phyloP scores from a whole-genome alignment of 1,139 yeast species.

The Debaryomyces udenii region DNA sequence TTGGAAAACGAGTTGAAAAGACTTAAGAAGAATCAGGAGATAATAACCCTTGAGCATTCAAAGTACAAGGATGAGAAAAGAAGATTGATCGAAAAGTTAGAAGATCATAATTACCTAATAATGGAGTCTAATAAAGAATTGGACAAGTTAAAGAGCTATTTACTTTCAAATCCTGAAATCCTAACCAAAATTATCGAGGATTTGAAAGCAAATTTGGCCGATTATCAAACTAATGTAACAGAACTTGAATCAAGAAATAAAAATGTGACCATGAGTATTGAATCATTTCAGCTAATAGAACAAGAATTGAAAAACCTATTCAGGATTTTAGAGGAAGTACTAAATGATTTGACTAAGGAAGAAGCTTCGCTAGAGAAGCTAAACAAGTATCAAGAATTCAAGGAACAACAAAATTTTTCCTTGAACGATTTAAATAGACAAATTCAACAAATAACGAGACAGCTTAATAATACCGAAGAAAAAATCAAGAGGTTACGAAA shows the following conservation, averaged over 20 bases:
- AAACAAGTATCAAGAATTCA: conserved; percentile 46
- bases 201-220: conserved; percentile 50
- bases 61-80: conserved; percentile 67
- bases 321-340: conserved; percentile 60
- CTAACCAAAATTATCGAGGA: conserved; percentile 59
- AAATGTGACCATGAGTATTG: conserved; percentile 57
- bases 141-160: conserved; percentile 61
- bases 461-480: conserved; percentile 55
- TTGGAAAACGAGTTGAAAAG: conserved; percentile 66
- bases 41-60: conserved; percentile 64
- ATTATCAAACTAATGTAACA: conserved; percentile 43
- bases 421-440: conserved; percentile 54
- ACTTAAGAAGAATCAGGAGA: conserved; percentile 66
- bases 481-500: conserved; percentile 53
- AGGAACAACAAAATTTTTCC: conserved; percentile 48
- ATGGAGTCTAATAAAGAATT: conserved; percentile 61
- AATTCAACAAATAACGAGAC: conserved; percentile 53
- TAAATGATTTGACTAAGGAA: conserved; percentile 51
- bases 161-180: conserved; percentile 63
- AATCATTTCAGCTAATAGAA: conserved; percentile 59
- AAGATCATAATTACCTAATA: conserved; percentile 55
- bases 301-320: conserved; percentile 56
- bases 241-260: conserved; percentile 52
- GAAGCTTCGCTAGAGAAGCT: conserved; percentile 45
- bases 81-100: conserved; percentile 55